These are phyloP conservation scores for Heteromeles arbutifolia DNA, from an alignment of 306 rosid species.

Conservation along the genomic window DNA sequence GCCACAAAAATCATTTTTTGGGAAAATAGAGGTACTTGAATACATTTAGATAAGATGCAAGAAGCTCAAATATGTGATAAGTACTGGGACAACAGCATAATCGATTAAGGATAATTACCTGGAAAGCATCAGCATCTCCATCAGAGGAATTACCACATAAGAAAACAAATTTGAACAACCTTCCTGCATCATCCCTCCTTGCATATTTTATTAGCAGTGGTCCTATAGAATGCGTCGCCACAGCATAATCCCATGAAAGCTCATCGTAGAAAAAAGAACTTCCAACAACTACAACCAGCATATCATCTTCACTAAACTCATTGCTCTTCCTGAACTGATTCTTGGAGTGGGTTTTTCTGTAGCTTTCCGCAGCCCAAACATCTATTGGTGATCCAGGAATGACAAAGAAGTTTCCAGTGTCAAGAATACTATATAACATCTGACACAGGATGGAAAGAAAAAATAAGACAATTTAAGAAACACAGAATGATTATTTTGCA, in stretches of 20 bases:
- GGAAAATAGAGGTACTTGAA: background rate
- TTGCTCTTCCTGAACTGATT: constrained; percentile 48
- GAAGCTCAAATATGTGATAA: background rate
- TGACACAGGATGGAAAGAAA: constrained; percentile 34
- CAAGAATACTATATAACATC: constrained; percentile 85
- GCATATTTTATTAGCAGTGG: constrained; percentile 77
- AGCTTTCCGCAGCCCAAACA: constrained; percentile 75
- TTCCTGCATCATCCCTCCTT: constrained; percentile 56
- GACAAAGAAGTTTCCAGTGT: constrained; percentile 89
- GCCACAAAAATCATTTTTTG: background rate
- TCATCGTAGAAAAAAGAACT: constrained; percentile 68
- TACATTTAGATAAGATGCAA: constrained; percentile 1
- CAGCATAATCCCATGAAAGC: constrained; percentile 83
- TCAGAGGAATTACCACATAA: constrained; percentile 79
- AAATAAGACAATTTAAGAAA: constrained; percentile 25
- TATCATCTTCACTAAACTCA: constrained; percentile 57
- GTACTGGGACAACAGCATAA: background rate
- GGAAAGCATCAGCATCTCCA: constrained; percentile 63
- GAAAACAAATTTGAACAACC: constrained; percentile 72
- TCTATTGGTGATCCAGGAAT: constrained; percentile 94
- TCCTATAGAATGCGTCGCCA: constrained; percentile 86
- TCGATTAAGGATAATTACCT: constrained; percentile 48
- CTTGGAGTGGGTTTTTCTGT: constrained; percentile 56
- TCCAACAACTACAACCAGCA: constrained; percentile 78
- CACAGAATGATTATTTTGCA: constrained; percentile 17